Evolutionary conservation across 2,329 filamentous ascomycete genomes (phyloP), one percentile per base, ranked within the genome.

Genomic region (Ascochyta rabiei): DNA sequence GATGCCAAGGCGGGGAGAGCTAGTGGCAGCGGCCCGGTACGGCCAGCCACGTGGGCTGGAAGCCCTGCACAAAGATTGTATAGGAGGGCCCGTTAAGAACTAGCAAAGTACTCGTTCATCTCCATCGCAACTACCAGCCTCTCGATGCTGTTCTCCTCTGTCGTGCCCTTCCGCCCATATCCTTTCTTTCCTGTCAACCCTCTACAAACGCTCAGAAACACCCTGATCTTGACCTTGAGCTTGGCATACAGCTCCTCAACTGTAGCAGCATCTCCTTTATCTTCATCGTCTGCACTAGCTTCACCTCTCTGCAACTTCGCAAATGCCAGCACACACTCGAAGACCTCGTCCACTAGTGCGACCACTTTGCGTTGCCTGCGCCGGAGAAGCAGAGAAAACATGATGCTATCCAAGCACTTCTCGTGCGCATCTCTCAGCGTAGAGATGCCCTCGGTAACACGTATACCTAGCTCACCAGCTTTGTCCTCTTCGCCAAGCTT

Each of bases 281-380:
- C 23, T 13, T 42, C 50, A 4, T 18, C 4, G 0, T 53, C 56
- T 0, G 31, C 38, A 18, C 16, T 16, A 4, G 13, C 30, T 3
- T 15, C 37, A 1, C 46, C 41, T 16, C 52, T 76, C 60, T 59
- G 63, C 57, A 59, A 67, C 63, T 62, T 77, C 61, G 38, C 77
- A 68, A 95, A 95, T 12, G 81, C 78, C 10, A 96, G 77, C n/a
- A 96, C 83, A 0, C 85, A 75, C 1, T 80, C 79, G 60, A 96
- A 93, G 1, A 93, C 89, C 16, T 89, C 88, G 57, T 96, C 89
- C 0, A 96, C 77, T 0, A 96, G 76, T 34, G 83, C 84, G 59
- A 92, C 79, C 0, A 92, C 84, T 1, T 90, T 87, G 54, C 86
- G 81, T 71, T 96, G 91, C 31, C 89, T 81, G 66, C 89, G 90